Evolutionary conservation across 768 basidiomycete genomes (phyloP), one percentile per base, ranked within the genome.

Genomic region (Tremella mesenterica): DNA sequence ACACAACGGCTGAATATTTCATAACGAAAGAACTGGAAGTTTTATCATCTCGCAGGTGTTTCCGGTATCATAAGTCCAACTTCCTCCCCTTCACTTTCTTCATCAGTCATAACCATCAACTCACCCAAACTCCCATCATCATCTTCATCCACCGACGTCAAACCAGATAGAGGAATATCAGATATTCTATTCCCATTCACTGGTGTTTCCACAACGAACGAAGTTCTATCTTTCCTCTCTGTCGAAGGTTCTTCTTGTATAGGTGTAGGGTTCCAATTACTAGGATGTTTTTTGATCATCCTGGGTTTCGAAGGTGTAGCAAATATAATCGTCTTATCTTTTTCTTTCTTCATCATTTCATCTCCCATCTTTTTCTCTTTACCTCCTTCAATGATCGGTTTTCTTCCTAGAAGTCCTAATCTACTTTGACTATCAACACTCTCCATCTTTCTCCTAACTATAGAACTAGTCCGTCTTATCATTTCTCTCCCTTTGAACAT

Each of bases 401-500:
- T 66, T 36, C 61, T 55, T 13, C 63, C 66, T 31, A 64, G 44
- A 21, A 68, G 50, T 7, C 65, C 65, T 6, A 27, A 14, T 31
- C 46, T 43, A 31, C 49, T 54, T 4, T 59, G 48, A n/a, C 38
- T 23, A 5, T 41, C 38, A 21, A 31, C 44, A 21, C 44, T 46
- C 52, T 4, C 48, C 50, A 20, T 10, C 25, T 51, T 57, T 36
- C 53, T 48, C 1, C 38, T 26, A 7, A 57, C 49, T 21, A 45
- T 53, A 7, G 71, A 72, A 14, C 50, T 45, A 0, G 63, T 65
- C 38, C 71, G 18, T n/a, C 65, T 27, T 33, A 63, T 57, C 3
- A 72, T 69, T 52, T 72, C 61, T 30, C 71, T 34, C 25, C 67
- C 64, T 45, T 67, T 63, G 59, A 72, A 72, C 31, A 72, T 45